These are phyloP conservation scores for Trypanosoma platydactyli DNA, from an alignment of 208 protist species.

Conservation along the genomic window DNA sequence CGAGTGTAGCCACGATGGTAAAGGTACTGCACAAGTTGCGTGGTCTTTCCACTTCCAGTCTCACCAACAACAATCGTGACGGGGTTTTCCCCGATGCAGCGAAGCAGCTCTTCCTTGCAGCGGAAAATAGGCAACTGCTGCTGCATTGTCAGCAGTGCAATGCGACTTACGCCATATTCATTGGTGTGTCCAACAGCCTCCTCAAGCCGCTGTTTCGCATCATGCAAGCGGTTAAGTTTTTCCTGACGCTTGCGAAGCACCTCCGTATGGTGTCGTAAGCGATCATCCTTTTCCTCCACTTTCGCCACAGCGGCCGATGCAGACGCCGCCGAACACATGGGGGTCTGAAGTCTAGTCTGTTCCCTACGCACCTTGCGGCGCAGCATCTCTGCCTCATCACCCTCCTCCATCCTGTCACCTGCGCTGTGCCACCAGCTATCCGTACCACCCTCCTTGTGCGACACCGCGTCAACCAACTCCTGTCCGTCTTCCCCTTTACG, in stretches of 20 bases:
- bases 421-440: no score
- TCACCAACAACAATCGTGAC: conserved; percentile 86
- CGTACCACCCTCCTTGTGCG: no score
- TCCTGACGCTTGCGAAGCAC: conserved; percentile 14
- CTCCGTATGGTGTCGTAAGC: conserved; percentile 21
- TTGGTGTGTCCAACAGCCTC: conserved; percentile 18
- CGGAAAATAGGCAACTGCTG: conserved; percentile 70
- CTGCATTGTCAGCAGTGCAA: conserved; percentile 34
- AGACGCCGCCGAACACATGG: background rate
- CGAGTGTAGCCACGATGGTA: conserved; percentile 68
- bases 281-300: conserved; percentile 8
- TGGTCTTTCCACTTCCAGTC: conserved; percentile 92
- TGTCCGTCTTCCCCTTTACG: conserved; percentile 41
- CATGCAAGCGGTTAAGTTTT: conserved; percentile 25
- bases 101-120: conserved; percentile 70
- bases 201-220: conserved; percentile 26
- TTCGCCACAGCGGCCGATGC: background rate
- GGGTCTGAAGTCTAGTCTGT: conserved; percentile 2
- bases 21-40: conserved; percentile 91
- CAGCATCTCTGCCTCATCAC: conserved; percentile 23
- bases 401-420: conserved; percentile 1
- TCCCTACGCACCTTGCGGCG: conserved; percentile 24
- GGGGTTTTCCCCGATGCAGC: conserved; percentile 77
- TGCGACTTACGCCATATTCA: conserved; percentile 30
- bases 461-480: conserved; percentile 6